Conservation (phyloP, 1,284 basidiomycete genomes). For the Boletus mariae region DNA sequence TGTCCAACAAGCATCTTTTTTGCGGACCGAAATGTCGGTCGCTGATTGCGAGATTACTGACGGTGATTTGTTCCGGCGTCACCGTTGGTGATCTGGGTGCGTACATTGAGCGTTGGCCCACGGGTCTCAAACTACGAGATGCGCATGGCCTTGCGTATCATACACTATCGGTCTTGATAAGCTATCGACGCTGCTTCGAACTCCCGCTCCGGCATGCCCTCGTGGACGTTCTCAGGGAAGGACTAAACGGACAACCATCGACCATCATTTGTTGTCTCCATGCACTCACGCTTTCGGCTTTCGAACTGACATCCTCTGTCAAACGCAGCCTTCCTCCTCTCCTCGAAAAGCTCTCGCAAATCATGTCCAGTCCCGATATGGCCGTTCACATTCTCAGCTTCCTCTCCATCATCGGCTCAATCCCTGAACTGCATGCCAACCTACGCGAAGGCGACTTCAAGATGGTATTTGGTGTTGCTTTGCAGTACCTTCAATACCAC, state of each 20-base stretch:
- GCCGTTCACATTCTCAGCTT: constrained; percentile 96
- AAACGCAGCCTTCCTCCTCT: constrained; percentile 80
- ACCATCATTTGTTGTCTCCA: constrained; percentile 93
- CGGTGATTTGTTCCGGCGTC: constrained; percentile 69
- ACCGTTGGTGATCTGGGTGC: constrained; percentile 57
- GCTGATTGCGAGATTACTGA: constrained; percentile 65
- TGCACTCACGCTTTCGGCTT: constrained; percentile 84
- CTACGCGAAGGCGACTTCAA: constrained; percentile 93
- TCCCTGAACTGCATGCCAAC: constrained; percentile 80
- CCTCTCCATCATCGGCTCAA: constrained; percentile 83
- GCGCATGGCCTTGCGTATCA: constrained; percentile 88
- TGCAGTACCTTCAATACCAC: constrained; percentile 93
- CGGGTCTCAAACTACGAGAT: constrained; percentile 71
- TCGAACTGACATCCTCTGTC: constrained; percentile 85
- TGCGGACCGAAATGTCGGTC: constrained; percentile 80
- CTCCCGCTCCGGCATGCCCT: constrained; percentile 66
- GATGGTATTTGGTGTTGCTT: constrained; percentile 91
- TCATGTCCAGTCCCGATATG: constrained; percentile 93
- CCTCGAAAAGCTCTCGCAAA: constrained; percentile 86
- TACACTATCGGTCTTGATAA: constrained; percentile 84
- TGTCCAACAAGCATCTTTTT: constrained; percentile 95
- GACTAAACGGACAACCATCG: constrained; percentile 73
- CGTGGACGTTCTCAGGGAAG: constrained; percentile 81
- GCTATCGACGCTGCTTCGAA: constrained; percentile 83
- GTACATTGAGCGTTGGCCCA: constrained; percentile 60